Base-by-base conservation (phyloP, 176 grass and related monocot species). In the Carex myosuroides region DNA sequence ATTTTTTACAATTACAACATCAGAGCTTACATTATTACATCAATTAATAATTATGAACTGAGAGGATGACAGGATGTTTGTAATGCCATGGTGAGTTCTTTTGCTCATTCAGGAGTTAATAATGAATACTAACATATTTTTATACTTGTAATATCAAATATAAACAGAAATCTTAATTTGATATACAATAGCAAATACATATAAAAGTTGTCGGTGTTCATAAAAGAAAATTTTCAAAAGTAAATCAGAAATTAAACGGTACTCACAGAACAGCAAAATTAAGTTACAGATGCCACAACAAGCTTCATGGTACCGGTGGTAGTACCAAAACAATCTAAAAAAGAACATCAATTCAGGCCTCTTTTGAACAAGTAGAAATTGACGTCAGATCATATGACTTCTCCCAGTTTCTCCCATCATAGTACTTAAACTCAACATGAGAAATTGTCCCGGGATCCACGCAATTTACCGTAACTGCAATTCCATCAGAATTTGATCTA, bases 381-480 rank as follows among this genome's bases (percentile, higher is more conserved):
- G 29, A 52, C 58, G 75, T 87, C 70, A 35, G 8, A 11, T 14
- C 20, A 74, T 92, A 88, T 32, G 74, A 92, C 9, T 81, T 53
- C 79, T 98, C 92, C 95, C 92, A 98, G 79, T 92, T 93, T 71
- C 0, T 72, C 16, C 95, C 91, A 59, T 98, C 91, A 50, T 33
- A 85, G 32, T 83, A 24, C 57, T 70, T 76, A 83, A 88, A 86
- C 81, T 98, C 92, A 26, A 95, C 80, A 73, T 91, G 91, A 76
- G 18, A 70, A 64, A 98, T 22, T 53, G 95, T 98, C 29, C 92
- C 95, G 2, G 86, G 39, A 74, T 91, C 91, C 24, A 98, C 92
- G 79, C 92, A 93, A 57, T 82, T 87, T 14, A 83, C 85, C 0
- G 92, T 95, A 56, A 95, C 33, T 2, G 95, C 88, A 60, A 95